These are phyloP conservation scores for Clarireedia homoeocarpa DNA, from an alignment of 2,329 filamentous ascomycete species.

Conservation along the genomic window DNA sequence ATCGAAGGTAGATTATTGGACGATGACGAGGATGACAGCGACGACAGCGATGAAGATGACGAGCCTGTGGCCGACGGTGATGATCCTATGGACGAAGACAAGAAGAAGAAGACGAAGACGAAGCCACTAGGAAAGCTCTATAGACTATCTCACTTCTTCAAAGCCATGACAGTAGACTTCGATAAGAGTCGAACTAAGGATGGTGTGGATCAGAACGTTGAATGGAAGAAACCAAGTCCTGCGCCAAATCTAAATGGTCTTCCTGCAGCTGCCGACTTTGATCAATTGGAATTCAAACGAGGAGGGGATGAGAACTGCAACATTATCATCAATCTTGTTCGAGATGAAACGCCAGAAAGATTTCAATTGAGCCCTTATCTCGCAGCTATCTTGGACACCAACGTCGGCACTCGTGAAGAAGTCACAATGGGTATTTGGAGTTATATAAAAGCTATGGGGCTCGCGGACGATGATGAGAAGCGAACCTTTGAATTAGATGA, in stretches of 20 bases:
- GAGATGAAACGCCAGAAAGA: conserved; percentile 80
- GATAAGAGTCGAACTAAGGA: conserved; percentile 53
- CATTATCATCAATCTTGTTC: conserved; percentile 76
- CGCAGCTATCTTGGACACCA: conserved; percentile 76
- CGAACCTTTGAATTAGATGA: conserved; percentile 87
- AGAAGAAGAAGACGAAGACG: conserved; percentile 32
- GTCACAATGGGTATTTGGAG: conserved; percentile 92
- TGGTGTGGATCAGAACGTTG: conserved; percentile 52
- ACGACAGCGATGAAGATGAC: conserved; percentile 41
- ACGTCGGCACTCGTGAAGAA: conserved; percentile 79
- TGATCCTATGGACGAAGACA: conserved; percentile 48
- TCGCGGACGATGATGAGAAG: conserved; percentile 94
- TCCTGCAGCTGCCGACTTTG: conserved; percentile 67
- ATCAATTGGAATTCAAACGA: conserved; percentile 84
- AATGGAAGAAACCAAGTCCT: conserved; percentile 76
- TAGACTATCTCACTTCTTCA: conserved; percentile 74
- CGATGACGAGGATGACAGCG: conserved; percentile 49
- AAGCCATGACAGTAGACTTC: conserved; percentile 66
- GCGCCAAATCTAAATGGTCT: conserved; percentile 41
- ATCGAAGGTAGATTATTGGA: conserved; percentile 83
- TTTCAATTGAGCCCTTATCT: conserved; percentile 73
- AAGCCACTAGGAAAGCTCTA: conserved; percentile 39
- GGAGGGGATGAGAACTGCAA: conserved; percentile 90
- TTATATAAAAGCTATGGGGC: conserved; percentile 75
- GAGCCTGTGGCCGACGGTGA: conserved; percentile 31